Percentiles rank a stretch among this genome's conserved stretches.
These are phyloP conservation scores for Paramecium sonneborni DNA, from an alignment of 73 alveolate genomes.

Conservation along the genomic window DNA sequence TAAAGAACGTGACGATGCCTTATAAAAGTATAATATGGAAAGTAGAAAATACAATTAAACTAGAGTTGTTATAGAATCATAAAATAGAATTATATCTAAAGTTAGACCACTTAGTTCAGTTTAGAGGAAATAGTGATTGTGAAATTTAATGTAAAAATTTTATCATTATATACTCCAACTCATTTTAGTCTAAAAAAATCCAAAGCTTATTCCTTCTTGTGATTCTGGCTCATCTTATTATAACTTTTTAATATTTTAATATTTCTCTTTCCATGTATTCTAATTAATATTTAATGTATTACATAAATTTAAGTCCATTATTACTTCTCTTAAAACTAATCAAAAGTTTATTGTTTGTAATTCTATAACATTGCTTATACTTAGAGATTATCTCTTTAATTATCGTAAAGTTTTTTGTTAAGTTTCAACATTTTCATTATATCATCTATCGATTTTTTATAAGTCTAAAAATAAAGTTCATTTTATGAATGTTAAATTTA, in stretches of 20 bases:
- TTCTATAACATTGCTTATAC: neutral
- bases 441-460: neutral
- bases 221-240: neutral
- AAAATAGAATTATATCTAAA: conserved; percentile 29
- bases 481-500: neutral
- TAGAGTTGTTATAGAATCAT: conserved; percentile 41
- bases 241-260: neutral
- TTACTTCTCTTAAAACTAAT: neutral
- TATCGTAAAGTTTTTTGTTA: neutral
- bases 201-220: neutral
- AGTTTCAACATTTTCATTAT: conserved; percentile 13
- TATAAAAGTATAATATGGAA: neutral
- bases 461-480: neutral
- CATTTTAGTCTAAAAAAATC: conserved; percentile 7
- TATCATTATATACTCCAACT: conserved; percentile 40
- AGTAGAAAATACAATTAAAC: conserved; percentile 46
- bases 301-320: conserved; percentile 30
- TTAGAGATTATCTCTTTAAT: neutral
- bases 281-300: neutral
- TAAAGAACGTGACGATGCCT: neutral
- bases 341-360: neutral
- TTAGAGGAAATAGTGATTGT: conserved; percentile 7
- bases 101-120: conserved; percentile 34
- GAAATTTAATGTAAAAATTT: neutral
- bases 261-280: conserved; percentile 24